Base-by-base conservation (phyloP, 1,139 yeast species). In the Zygotorulaspora mrakii region DNA sequence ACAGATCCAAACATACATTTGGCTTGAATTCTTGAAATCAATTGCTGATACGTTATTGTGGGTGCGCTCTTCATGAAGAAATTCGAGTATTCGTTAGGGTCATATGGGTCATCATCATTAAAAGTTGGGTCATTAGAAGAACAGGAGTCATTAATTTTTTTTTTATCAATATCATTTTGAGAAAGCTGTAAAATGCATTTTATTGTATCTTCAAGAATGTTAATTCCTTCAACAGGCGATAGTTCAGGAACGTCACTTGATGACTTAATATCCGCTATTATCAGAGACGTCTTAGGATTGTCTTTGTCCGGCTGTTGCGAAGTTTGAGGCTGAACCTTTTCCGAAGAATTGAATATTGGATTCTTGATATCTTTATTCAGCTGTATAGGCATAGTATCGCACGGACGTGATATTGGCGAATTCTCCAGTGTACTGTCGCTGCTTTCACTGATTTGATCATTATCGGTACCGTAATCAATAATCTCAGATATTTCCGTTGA, bases 31-130 rank as follows among this genome's bases (percentile, higher is more conserved):
- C 65, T 44, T 3, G 49, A 38, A n/a, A 60, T 35, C 11, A 58
- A 52, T 13, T 51, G 49, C 26, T 44, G 33, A 21, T 45, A 53
- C 5, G 56, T 45, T n/a, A 60, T 37, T 2, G 61, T 44, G 1
- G 64, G 62, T 4, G 49, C 34, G 18, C 55, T 52, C 31, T 59
- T 56, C 64, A 60, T 60, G 21, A 35, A 36, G 38, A 59, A 58
- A 5, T 26, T 35, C 34, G 36, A 31, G 17, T 24, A 45, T 13
- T 44, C 43, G 7, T 30, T 14, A 4, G 35, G 16, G 12, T 33
- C 35, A 21, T 27, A 14, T n/a, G 21, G 18, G 31, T 28, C 31
- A 28, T 30, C 17, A 20, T 31, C 27, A 22, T 31, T 22, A 21
- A 5, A 10, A 17, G 11, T 13, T 22, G 3, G 9, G 17, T 28